These are phyloP conservation scores for Saccharomyces jurei DNA, from an alignment of 805 yeast genomes.

Conservation along the genomic window DNA sequence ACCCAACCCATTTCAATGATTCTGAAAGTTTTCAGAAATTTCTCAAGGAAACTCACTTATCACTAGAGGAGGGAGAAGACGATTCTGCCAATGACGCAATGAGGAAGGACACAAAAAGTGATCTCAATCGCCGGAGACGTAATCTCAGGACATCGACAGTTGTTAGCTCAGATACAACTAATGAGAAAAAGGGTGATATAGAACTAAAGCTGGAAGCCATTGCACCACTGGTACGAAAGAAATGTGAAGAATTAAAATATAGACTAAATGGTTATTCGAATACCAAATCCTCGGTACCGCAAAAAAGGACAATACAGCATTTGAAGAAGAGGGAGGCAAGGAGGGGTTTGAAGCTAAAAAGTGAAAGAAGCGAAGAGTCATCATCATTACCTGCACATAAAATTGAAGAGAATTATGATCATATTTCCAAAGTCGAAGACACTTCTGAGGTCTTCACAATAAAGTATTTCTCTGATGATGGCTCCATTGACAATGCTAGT, in stretches of 20 bases:
- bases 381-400: not conserved
- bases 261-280: slow-evolving; percentile 2
- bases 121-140: slow-evolving; percentile 6
- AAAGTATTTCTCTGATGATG: not conserved
- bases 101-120: not conserved
- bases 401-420: not conserved
- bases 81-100: slow-evolving; percentile 8
- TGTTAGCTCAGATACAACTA: slow-evolving; percentile 1
- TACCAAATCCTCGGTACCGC: not conserved
- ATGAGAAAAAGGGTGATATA: slow-evolving; percentile 3
- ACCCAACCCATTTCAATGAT: slow-evolving; percentile 38
- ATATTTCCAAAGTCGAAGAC: not conserved
- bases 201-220: slow-evolving; percentile 6
- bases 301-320: not conserved
- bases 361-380: not conserved
- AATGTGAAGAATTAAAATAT: slow-evolving; percentile 9
- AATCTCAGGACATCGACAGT: slow-evolving; percentile 11
- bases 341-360: not conserved
- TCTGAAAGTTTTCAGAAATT: slow-evolving; percentile 32
- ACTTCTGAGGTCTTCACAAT: not conserved
- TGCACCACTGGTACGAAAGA: slow-evolving; percentile 12
- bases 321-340: slow-evolving; percentile 1
- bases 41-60: slow-evolving; percentile 19
- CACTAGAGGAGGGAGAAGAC: slow-evolving; percentile 2
- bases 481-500: not conserved